A percentile compares a stretch with the other conserved stretches of the same genome.
These are phyloP conservation scores for Clausena lansium DNA, from an alignment of 345 rosid species.

Conservation along the genomic window DNA sequence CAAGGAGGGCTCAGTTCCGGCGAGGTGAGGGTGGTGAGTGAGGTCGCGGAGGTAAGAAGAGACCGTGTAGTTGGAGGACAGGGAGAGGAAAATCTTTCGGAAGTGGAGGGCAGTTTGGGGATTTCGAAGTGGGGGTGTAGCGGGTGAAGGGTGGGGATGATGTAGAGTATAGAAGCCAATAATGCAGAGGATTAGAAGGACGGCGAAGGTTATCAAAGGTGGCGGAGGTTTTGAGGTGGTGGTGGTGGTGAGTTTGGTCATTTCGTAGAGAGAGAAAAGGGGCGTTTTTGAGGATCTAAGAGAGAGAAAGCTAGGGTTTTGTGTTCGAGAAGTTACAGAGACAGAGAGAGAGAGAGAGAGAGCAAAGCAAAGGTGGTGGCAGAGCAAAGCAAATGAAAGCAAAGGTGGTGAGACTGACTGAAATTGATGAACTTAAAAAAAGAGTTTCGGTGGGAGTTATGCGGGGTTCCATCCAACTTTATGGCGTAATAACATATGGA, in stretches of 20 bases:
- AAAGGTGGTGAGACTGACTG: not conserved
- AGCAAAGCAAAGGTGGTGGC: not conserved
- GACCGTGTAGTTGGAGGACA: conserved; percentile 64
- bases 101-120: conserved; percentile 34
- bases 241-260: conserved; percentile 41
- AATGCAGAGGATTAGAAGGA: conserved; percentile 50
- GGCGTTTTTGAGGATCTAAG: not conserved
- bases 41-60: conserved; percentile 78
- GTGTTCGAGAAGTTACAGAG: not conserved
- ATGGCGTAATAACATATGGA: not conserved
- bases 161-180: conserved; percentile 50
- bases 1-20: conserved; percentile 67
- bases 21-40: conserved; percentile 79
- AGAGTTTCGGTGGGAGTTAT: not conserved
- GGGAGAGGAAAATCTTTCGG: conserved; percentile 64
- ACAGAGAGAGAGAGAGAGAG: too few relatives aligned
- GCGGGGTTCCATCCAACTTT: too few relatives aligned
- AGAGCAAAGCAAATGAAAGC: not conserved
- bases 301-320: not conserved
- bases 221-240: conserved; percentile 39
- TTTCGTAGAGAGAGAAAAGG: conserved; percentile 22
- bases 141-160: conserved; percentile 24
- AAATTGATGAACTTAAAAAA: not conserved
- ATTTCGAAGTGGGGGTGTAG: conserved; percentile 14
- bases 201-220: conserved; percentile 46